Conservation (phyloP, 306 rosid genomes). For the Begonia peltatifolia region DNA sequence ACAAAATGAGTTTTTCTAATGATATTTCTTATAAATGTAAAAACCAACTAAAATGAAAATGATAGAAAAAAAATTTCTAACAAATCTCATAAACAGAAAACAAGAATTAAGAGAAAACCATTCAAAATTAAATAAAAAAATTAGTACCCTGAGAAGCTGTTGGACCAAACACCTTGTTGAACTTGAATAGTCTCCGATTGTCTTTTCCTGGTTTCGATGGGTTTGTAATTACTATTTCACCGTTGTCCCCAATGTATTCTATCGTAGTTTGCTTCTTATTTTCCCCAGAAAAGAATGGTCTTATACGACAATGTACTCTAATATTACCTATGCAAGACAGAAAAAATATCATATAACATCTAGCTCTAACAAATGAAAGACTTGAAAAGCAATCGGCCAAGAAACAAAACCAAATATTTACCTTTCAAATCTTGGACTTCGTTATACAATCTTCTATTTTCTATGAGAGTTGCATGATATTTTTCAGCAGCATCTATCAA, state of each 20-base stretch:
- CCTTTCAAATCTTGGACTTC: conserved; percentile 99
- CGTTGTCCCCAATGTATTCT: conserved; percentile 83
- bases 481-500: conserved; percentile 84
- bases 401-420: conserved; percentile 11
- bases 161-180: conserved; percentile 92
- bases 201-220: conserved; percentile 90
- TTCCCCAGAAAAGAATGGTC: conserved; percentile 96
- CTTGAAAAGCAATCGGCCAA: not conserved
- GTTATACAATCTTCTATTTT: conserved; percentile 80
- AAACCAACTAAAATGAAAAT: not conserved
- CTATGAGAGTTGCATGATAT: conserved; percentile 67
- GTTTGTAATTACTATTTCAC: conserved; percentile 67
- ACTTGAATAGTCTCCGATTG: conserved; percentile 64
- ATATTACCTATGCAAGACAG: conserved; percentile 50
- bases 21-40: too few species aligned
- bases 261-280: conserved; percentile 57
- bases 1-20: too few species aligned
- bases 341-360: not conserved
- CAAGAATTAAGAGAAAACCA: not conserved
- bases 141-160: conserved; percentile 70
- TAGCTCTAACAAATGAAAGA: not conserved
- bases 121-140: not conserved
- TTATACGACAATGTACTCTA: conserved; percentile 87
- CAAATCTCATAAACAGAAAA: not conserved
- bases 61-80: not conserved